Evolutionary conservation across 2,329 filamentous ascomycete genomes (phyloP), one percentile per base, ranked within the genome.

Genomic region (Microdochium paspali): DNA sequence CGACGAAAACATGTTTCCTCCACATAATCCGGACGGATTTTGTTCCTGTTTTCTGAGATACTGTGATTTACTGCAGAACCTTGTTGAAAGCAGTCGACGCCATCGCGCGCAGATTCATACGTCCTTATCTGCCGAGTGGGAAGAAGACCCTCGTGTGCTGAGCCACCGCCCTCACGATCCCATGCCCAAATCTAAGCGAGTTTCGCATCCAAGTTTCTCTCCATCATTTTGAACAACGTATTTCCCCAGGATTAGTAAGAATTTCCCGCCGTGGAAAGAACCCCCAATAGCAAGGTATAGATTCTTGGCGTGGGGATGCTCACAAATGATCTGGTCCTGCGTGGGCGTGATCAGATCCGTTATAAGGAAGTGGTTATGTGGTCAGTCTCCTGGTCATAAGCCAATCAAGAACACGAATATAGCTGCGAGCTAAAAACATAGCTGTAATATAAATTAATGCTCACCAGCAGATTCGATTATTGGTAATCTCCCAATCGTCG

Each of bases 201-300:
- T 20, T 44, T 24, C 4, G 23, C 51, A n/a, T 61, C 60, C 26
- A 73, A 62, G 47, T 57, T 60, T 47, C 66, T 68, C 46, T 69
- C 58, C 56, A 74, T 58, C 65, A 73, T 68, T 53, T 77, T n/a
- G 69, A 25, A 69, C 65, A 48, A 80, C 67, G 59, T 84, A 84
- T 49, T 76, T 73, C 3, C 80, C 80, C 52, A 82, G 75, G 23
- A 74, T 75, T 1, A 80, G 80, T 24, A 84, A 64, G 56, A 84
- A 82, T 59, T 84, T 84, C 72, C 76, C 83, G 25, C 75, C 74
- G 57, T 84, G 80, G 52, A 83, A 81, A 12, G 78, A 82, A 1
- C 81, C 80, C 12, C 77, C 80, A 0, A 75, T 76, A 0, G 80
- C 80, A 23, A 85, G 59, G 59, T 75, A 82, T 13, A 85, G 61